Evolutionary conservation across 345 rosid genomes (phyloP).

Genomic region (Rhodomyrtus tomentosa): DNA sequence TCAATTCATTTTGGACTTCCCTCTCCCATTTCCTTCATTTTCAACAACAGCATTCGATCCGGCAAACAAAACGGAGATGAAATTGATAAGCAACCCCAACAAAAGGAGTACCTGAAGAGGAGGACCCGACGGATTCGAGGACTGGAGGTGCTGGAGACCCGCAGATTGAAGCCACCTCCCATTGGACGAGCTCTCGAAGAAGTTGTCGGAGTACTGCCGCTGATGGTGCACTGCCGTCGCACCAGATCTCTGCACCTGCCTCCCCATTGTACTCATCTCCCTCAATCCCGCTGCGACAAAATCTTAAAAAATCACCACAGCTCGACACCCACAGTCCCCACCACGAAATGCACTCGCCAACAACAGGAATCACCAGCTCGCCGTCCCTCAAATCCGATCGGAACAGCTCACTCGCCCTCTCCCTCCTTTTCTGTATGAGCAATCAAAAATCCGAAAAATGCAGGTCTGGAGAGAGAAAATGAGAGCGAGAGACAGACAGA

Average conservation of each 20-base stretch:
- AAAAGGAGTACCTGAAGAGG: constrained; percentile 35
- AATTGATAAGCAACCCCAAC: background rate
- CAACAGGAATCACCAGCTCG: background rate
- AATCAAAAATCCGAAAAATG: background rate
- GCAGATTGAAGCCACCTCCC: constrained; percentile 93
- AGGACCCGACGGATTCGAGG: constrained; percentile 33
- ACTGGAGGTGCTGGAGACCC: constrained; percentile 78
- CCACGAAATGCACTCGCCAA: background rate
- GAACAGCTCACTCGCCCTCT: background rate
- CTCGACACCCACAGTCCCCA: background rate
- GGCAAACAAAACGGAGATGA: background rate
- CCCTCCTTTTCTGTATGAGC: background rate
- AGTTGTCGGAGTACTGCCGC: constrained; percentile 72
- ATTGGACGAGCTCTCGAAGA: constrained; percentile 60
- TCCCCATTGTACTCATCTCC: constrained; percentile 13
- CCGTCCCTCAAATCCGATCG: background rate
- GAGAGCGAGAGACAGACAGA: background rate
- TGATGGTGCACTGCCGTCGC: constrained; percentile 69
- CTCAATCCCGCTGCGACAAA: background rate
- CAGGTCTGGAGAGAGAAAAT: background rate
- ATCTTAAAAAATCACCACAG: background rate
- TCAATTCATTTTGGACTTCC: background rate
- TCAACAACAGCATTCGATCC: background rate
- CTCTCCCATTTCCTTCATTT: background rate
- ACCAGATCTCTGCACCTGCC: constrained; percentile 81